Conservation (phyloP, 202 grass and related monocot species). For the Brachypodium distachyon region DNA sequence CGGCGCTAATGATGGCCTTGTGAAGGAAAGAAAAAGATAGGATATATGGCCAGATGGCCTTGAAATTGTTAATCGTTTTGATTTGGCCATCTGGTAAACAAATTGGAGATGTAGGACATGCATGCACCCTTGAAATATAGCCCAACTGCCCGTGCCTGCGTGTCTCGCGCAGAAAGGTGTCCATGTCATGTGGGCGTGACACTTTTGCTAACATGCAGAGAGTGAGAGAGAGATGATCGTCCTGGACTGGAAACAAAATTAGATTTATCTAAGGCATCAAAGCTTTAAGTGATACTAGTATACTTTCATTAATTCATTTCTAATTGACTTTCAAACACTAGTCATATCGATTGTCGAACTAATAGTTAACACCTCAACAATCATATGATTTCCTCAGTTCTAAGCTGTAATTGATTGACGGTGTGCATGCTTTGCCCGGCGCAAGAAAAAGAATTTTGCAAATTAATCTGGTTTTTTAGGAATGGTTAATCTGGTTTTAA, state of each 20-base stretch:
- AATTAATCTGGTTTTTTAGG: too few relatives aligned
- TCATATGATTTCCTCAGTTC: too few relatives aligned
- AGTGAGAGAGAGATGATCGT: not conserved
- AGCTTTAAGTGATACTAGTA: too few relatives aligned
- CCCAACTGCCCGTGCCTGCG: not conserved
- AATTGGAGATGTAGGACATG: slow-evolving; percentile 24
- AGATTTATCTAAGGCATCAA: not conserved
- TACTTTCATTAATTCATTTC: too few relatives aligned
- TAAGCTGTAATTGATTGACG: too few relatives aligned
- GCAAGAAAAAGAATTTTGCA: too few relatives aligned
- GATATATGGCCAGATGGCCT: too few relatives aligned
- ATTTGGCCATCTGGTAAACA: slow-evolving; percentile 25
- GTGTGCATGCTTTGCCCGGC: too few relatives aligned
- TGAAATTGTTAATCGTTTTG: slow-evolving; percentile 20
- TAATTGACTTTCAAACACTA: too few relatives aligned
- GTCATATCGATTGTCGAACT: too few relatives aligned
- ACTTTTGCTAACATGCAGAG: not conserved
- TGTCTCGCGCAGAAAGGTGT: not conserved
- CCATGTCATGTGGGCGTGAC: not conserved
- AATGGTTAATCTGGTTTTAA: too few relatives aligned
- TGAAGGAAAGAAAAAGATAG: slow-evolving; percentile 30
- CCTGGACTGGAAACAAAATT: not conserved
- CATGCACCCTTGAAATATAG: slow-evolving; percentile 5
- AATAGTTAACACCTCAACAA: too few relatives aligned
- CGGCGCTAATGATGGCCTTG: slow-evolving; percentile 39